Percentiles rank a stretch among this genome's conserved stretches.
phyloP scores from a whole-genome alignment of 768 basidiomycete species.

The Brasilioporus rufonigricans region DNA sequence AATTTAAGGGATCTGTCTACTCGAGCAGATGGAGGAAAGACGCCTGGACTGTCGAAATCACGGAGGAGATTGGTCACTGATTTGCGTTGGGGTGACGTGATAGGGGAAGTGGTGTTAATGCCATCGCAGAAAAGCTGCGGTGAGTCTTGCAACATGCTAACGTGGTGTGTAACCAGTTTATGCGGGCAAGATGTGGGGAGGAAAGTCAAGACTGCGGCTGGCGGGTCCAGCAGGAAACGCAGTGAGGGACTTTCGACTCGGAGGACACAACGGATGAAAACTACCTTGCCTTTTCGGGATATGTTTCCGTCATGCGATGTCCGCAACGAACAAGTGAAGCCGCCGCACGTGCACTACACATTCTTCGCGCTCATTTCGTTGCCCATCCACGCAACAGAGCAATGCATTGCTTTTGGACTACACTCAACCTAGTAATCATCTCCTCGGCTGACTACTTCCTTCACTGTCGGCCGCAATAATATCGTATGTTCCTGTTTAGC shows the following conservation, averaged over 20 bases:
- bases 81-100: conserved; percentile 11
- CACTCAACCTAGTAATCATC: conserved; percentile 62
- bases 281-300: conserved; percentile 20
- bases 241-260: background rate
- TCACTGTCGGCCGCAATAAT: conserved; percentile 76
- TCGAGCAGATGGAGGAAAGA: conserved; percentile 71
- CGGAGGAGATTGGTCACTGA: conserved; percentile 30
- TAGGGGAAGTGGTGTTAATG: conserved; percentile 14
- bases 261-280: background rate
- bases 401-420: conserved; percentile 1
- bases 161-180: background rate
- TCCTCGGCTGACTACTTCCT: conserved; percentile 82
- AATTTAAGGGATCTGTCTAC: conserved; percentile 66
- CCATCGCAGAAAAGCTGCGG: conserved; percentile 16
- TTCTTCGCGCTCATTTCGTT: background rate
- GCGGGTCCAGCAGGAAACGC: background rate
- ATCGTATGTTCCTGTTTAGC: conserved; percentile 76
- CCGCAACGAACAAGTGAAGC: background rate
- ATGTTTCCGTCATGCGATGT: conserved; percentile 10
- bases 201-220: background rate
- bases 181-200: background rate
- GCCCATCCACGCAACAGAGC: background rate
- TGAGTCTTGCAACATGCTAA: conserved; percentile 27
- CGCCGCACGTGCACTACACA: background rate
- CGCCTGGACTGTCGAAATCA: conserved; percentile 66